A percentile compares a stretch with the other conserved stretches of the same genome.
These are phyloP conservation scores for Ascochyta pisi DNA, from an alignment of 2,329 filamentous ascomycete species.

Conservation along the genomic window DNA sequence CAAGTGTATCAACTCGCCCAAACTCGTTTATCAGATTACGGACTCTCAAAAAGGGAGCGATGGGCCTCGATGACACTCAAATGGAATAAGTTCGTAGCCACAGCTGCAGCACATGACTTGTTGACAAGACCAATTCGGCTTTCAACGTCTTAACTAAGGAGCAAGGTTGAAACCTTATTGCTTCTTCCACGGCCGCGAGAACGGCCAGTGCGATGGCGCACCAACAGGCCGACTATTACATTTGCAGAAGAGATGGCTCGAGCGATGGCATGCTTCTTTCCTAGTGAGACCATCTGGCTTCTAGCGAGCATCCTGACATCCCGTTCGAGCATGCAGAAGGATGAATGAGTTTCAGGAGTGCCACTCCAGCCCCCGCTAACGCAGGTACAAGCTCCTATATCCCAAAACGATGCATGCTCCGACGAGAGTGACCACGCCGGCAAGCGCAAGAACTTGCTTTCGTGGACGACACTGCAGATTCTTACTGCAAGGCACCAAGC, in stretches of 20 bases:
- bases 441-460: constrained; percentile 17
- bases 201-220: constrained; percentile 21
- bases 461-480: constrained; percentile 38
- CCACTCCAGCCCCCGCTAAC: constrained; percentile 38
- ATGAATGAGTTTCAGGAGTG: constrained; percentile 44
- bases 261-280: constrained; percentile 24
- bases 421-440: constrained; percentile 18
- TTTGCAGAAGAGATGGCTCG: constrained; percentile 22
- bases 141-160: constrained; percentile 23
- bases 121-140: constrained; percentile 20
- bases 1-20: constrained; percentile 21
- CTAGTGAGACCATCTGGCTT: constrained; percentile 33
- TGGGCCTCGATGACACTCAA: constrained; percentile 5
- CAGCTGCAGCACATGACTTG: constrained; percentile 30
- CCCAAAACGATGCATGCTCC: constrained; percentile 46
- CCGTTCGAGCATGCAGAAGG: constrained; percentile 27
- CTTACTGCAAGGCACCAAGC: constrained; percentile 34
- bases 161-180: constrained; percentile 29
- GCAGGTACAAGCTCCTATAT: constrained; percentile 45
- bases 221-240: constrained; percentile 21
- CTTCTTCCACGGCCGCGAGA: constrained; percentile 25
- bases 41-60: constrained; percentile 6
- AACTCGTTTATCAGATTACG: constrained; percentile 6
- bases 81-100: constrained; percentile 12
- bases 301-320: constrained; percentile 30